These are phyloP conservation scores for Kuraishia capsulata DNA, from an alignment of 805 yeast species.

Conservation along the genomic window DNA sequence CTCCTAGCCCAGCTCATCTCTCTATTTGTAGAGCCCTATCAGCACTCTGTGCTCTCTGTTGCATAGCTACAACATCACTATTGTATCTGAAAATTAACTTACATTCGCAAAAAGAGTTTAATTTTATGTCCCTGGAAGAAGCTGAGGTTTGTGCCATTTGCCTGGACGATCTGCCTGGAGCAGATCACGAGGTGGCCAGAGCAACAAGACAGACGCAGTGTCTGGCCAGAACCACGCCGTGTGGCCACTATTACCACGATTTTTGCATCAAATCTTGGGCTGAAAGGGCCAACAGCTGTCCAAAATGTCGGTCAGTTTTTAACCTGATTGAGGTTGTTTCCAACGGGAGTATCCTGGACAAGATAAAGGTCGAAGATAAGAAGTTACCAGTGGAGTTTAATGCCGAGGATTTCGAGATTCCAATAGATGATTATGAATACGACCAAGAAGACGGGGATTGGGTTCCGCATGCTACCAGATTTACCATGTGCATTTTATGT, in stretches of 20 bases:
- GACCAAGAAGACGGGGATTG: constrained; percentile 5
- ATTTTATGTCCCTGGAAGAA: constrained; percentile 8
- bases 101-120: constrained; percentile 2
- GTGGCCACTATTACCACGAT: constrained; percentile 24
- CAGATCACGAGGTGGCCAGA: not conserved
- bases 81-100: too few species aligned
- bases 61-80: too few species aligned
- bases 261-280: constrained; percentile 26
- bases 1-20: too few species aligned
- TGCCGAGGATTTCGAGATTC: constrained; percentile 8
- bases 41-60: too few species aligned
- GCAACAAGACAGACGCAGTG: constrained; percentile 6
- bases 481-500: constrained; percentile 21
- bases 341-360: constrained; percentile 8
- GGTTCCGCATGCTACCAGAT: constrained; percentile 2
- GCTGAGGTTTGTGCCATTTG: constrained; percentile 8
- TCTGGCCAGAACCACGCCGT: constrained; percentile 12
- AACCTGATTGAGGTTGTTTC: constrained; percentile 12
- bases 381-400: constrained; percentile 14
- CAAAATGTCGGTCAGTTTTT: constrained; percentile 21
- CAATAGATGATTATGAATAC: constrained; percentile 5
- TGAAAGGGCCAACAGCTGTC: constrained; percentile 24
- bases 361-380: constrained; percentile 12
- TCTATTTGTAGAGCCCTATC: too few species aligned
- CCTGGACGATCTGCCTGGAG: constrained; percentile 6